Base-by-base conservation (phyloP, 768 basidiomycete species). In the Kwoniella sp. region DNA sequence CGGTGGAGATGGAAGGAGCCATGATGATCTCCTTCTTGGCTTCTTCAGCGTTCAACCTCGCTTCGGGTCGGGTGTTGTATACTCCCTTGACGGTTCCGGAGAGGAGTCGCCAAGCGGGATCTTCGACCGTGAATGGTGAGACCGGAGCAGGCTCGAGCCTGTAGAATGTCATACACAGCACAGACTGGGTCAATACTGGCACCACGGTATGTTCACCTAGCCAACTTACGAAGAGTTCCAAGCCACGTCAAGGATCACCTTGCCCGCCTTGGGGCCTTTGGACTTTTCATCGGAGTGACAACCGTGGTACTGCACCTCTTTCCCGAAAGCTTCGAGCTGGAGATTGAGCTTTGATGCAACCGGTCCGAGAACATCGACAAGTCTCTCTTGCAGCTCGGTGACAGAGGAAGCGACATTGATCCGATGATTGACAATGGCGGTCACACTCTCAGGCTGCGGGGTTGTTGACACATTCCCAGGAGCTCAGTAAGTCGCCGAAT, bases 381-480 rank as follows among this genome's bases (percentile, higher is more conserved):
- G 61, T 34, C 69, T 72, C 13, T 74, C 58, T 41, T 74, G 70
- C 4, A 76, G 70, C 50, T 76, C 76, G 1, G 50, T 56, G 26
- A 70, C 68, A 2, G 72, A 75, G 1, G 74, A 76, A 50, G 67
- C 74, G 53, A 74, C 54, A 64, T 67, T 74, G 73, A 79, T 79
- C 23, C 79, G 74, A 58, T 78, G 75, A 61, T 80, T 80, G 53
- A 77, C 65, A 8, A 79, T 70, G 7, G 77, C 77, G 11, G 58
- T 60, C 2, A 73, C 71, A n/a, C 63, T 61, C 41, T 80, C 78
- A 25, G 78, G 78, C 64, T 73, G 45, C 11, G 17, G 3, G 45
- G 31, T 25, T n/a, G 11, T 25, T n/a, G 37, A 52, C 26, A n/a
- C 8, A 54, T 37, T 37, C 5, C 7, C 34, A 37, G 5, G 34